Evolutionary conservation across 176 grass and related monocot genomes (phyloP), one percentile per base, ranked within the genome.

Genomic region (Aegilops sharonensis): DNA sequence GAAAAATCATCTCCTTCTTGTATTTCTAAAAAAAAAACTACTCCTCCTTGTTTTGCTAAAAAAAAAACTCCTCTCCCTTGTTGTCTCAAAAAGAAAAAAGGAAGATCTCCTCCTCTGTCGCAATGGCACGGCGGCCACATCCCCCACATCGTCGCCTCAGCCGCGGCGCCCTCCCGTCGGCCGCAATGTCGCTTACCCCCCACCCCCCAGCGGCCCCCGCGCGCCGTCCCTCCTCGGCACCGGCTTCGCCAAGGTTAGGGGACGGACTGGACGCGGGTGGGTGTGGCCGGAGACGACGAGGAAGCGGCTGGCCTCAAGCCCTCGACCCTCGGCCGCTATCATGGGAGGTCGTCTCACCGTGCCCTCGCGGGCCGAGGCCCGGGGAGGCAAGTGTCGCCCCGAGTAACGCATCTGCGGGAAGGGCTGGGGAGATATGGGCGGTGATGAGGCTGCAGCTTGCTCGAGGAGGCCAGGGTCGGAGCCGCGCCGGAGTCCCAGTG

Each of bases 181-280:
- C 35, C n/a, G 23, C 73, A 54, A 52, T 31, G 73, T 27, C 5
- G 17, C 68, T 5, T 12, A n/a, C 5, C 9, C 40, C 2, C 39
- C 36, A 2, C 36, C 36, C 29, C 7, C 48, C 15, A 77, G 74
- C 21, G 6, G 32, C 10, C 20, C 20, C 11, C 42, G 30, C 12
- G 0, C 54, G 20, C 21, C 30, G 35, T 20, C 34, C 27, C 86
- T 78, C 56, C 11, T 25, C 9, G 24, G 31, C 14, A 74, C 75
- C 8, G 84, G 43, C 69, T 82, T 85, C 9, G 56, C 69, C 34
- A 81, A 83, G 4, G 10, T 6, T 21, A 72, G 21, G 87, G 84
- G 23, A 84, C 66, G 64, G 87, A 84, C 14, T 89, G 81, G 72
- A 62, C 68, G 20, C 40, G 75, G 68, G 9, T 62, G 12, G 25